Percentiles rank a stretch among this genome's conserved stretches.
phyloP scores from a whole-genome alignment of 2,329 filamentous ascomycete genomes.

The Plectosphaerella sp. region DNA sequence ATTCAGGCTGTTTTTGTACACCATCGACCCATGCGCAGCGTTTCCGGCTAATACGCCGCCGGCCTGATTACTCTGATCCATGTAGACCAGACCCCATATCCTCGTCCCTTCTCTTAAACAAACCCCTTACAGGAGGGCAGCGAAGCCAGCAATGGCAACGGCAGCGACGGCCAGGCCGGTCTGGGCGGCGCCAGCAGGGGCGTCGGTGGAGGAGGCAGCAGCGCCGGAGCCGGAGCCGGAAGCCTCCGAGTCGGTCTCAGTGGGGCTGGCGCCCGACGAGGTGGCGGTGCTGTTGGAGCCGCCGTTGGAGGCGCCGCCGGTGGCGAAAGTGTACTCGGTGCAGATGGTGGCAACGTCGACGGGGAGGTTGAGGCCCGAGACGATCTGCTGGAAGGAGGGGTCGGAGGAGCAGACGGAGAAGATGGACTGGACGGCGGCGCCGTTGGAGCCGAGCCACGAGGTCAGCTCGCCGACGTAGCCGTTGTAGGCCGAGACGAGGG shows the following conservation, averaged over 20 bases:
- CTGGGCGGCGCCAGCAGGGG: conserved; percentile 1
- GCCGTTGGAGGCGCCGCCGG: neutral
- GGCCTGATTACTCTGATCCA: too few relatives aligned
- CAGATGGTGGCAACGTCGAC: neutral
- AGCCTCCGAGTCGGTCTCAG: neutral
- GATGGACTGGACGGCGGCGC: neutral
- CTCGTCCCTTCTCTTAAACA: too few relatives aligned
- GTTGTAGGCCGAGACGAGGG: neutral
- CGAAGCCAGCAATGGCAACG: conserved; percentile 29
- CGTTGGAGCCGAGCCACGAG: neutral
- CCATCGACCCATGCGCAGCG: too few relatives aligned
- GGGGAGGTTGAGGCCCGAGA: neutral
- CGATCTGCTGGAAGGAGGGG: neutral
- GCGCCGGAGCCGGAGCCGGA: neutral
- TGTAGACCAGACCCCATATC: too few relatives aligned
- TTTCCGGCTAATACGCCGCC: too few relatives aligned
- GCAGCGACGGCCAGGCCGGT: neutral
- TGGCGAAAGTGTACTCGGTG: neutral
- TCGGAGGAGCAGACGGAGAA: neutral
- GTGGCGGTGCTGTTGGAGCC: neutral
- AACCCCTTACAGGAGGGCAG: conserved; percentile 18
- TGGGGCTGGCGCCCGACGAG: neutral
- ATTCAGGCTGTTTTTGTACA: too few relatives aligned
- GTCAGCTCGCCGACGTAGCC: neutral
- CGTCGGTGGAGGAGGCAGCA: neutral